These are phyloP conservation scores for Durusdinium trenchii DNA, from an alignment of 73 alveolate genomes.

Conservation along the genomic window DNA sequence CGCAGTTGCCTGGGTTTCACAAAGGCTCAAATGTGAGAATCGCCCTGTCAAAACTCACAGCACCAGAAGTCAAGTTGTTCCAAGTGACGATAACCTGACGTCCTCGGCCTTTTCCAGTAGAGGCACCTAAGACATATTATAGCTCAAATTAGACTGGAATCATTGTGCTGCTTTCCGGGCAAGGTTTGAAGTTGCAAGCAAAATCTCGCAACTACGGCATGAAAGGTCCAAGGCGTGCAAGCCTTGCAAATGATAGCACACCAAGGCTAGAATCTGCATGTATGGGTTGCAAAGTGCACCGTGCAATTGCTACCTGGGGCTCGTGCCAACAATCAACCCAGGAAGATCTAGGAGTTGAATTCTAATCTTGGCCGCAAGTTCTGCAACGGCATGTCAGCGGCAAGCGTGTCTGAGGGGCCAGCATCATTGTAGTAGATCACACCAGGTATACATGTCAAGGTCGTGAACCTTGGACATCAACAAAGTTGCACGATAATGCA, in stretches of 20 bases:
- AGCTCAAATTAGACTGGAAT: neutral
- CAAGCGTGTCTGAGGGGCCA: neutral
- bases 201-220: too few relatives aligned
- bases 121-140: conserved; percentile 98
- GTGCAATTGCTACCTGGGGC: neutral
- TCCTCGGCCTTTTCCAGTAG: conserved; percentile 99
- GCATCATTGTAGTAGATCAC: conserved; percentile 99
- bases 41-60: neutral
- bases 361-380: conserved; percentile 78
- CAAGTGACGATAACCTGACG: conserved; percentile 99
- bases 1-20: conserved; percentile 97
- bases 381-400: neutral
- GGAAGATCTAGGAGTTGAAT: conserved; percentile 99
- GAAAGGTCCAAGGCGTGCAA: too few relatives aligned
- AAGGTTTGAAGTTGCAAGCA: too few relatives aligned
- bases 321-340: conserved; percentile 98
- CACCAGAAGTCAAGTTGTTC: neutral
- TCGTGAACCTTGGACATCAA: conserved; percentile 97
- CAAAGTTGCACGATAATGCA: neutral
- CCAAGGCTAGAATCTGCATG: too few relatives aligned
- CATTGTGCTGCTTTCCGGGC: too few relatives aligned
- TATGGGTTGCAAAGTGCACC: neutral
- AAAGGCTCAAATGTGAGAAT: neutral
- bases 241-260: too few relatives aligned
- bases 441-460: conserved; percentile 99